phyloP scores from a whole-genome alignment of 192 early-diverging fungal species.

The Mortierella antarctica region DNA sequence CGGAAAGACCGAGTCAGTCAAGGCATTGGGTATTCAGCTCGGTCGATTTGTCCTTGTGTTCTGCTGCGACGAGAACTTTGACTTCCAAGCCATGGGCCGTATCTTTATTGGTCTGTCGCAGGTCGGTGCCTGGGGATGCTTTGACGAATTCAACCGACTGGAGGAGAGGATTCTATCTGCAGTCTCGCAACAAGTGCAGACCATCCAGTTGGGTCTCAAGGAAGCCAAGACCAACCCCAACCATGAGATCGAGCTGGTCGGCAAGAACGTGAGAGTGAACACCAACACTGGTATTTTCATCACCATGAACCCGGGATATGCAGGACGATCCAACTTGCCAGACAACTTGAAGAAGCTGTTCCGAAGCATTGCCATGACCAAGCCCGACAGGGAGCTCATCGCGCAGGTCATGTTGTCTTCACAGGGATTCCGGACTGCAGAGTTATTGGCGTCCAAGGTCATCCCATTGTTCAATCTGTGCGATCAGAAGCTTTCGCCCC shows the following conservation, averaged over 20 bases:
- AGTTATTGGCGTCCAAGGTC: conserved; percentile 92
- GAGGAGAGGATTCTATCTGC: conserved; percentile 98
- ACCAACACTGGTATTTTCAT: conserved; percentile 96
- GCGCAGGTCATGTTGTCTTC: conserved; percentile 99
- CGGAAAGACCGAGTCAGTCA: conserved; percentile 99
- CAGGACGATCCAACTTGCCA: conserved; percentile 96
- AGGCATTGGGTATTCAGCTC: conserved; percentile 94
- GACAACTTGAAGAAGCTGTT: conserved; percentile 99
- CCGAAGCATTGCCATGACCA: conserved; percentile 99
- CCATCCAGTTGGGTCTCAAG: conserved; percentile 95
- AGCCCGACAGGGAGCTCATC: conserved; percentile 97
- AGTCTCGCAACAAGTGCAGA: conserved; percentile 99
- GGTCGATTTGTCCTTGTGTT: conserved; percentile 99
- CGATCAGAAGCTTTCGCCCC: conserved; percentile 92
- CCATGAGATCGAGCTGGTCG: conserved; percentile 93
- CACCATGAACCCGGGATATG: conserved; percentile 99
- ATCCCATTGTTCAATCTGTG: conserved; percentile 98
- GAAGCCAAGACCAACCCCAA: conserved; percentile 65
- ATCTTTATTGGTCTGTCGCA: conserved; percentile 99
- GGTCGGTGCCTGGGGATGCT: conserved; percentile 99
- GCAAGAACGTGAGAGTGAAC: conserved; percentile 87
- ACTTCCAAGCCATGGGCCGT: conserved; percentile 99
- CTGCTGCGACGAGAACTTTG: conserved; percentile 99
- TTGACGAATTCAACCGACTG: conserved; percentile 99
- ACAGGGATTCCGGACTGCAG: conserved; percentile 98